Conservation (phyloP, 23 red algal species). For the Agarophyton chilense region DNA sequence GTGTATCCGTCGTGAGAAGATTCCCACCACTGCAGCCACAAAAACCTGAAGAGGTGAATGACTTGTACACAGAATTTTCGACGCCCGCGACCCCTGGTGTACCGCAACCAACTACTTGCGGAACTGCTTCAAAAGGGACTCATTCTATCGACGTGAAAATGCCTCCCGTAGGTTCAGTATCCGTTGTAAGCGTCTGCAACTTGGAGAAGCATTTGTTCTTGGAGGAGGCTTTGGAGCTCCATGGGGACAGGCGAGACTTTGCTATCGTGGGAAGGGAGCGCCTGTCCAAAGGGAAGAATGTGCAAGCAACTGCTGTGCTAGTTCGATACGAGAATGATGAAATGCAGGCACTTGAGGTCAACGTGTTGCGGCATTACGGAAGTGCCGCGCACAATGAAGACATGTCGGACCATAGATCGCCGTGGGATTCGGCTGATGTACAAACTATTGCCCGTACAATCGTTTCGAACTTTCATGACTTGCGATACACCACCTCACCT, state of each 20-base stretch:
- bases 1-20: constrained; percentile 20
- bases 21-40: constrained; percentile 38
- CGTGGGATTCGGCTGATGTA: constrained; percentile 57
- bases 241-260: constrained; percentile 42
- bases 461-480: constrained; percentile 49
- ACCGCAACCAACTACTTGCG: background rate
- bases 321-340: constrained; percentile 25
- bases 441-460: constrained; percentile 45
- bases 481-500: constrained; percentile 38
- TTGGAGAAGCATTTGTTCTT: constrained; percentile 47
- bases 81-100: constrained; percentile 64
- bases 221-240: constrained; percentile 7
- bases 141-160: constrained; percentile 48
- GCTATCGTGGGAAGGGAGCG: constrained; percentile 27
- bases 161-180: constrained; percentile 41
- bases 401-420: constrained; percentile 38
- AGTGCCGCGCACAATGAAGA: constrained; percentile 28
- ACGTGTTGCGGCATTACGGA: constrained; percentile 60
- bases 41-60: constrained; percentile 43
- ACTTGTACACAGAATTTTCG: constrained; percentile 48
- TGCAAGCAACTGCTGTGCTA: constrained; percentile 50
- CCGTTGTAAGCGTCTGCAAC: constrained; percentile 35
- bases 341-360: constrained; percentile 42
- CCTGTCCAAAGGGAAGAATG: constrained; percentile 9
- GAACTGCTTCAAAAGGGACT: background rate